These are phyloP conservation scores for Oldenlandia corymbosa DNA, from an alignment of 257 asterid genomes.

Conservation along the genomic window DNA sequence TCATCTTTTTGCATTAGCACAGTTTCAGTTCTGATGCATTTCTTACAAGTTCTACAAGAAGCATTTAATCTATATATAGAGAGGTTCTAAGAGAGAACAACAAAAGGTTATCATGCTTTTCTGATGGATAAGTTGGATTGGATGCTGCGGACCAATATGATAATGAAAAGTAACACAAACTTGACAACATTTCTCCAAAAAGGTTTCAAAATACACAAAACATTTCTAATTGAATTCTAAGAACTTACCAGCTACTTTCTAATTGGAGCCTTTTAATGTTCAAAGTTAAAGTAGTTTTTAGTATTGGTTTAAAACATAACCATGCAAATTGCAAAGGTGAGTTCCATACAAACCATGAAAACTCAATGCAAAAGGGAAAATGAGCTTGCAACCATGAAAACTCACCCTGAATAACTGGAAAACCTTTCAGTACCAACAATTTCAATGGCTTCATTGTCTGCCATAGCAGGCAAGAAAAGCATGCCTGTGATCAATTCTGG, in stretches of 20 bases:
- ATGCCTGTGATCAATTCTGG: constrained; percentile 72
- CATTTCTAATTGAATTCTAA: no score
- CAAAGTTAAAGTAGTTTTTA: neutral
- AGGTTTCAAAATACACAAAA: neutral
- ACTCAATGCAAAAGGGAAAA: neutral
- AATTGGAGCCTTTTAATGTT: neutral
- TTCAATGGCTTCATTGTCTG: constrained; percentile 83
- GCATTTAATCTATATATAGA: no score
- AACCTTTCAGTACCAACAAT: constrained; percentile 87
- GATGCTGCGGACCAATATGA: neutral
- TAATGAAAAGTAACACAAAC: neutral
- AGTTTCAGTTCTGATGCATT: no score
- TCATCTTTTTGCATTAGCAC: no score
- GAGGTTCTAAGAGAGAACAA: no score
- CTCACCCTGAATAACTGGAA: constrained; percentile 69
- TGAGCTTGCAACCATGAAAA: neutral
- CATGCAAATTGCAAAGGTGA: neutral
- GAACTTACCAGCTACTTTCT: neutral
- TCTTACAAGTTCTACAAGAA: no score
- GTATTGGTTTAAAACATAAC: neutral
- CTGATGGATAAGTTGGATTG: neutral
- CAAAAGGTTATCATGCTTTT: no score
- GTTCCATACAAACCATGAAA: neutral
- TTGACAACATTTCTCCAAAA: neutral
- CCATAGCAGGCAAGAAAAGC: constrained; percentile 79